Evolutionary conservation across 129 eudicot species (phyloP).

Genomic region (Mikania micrantha): DNA sequence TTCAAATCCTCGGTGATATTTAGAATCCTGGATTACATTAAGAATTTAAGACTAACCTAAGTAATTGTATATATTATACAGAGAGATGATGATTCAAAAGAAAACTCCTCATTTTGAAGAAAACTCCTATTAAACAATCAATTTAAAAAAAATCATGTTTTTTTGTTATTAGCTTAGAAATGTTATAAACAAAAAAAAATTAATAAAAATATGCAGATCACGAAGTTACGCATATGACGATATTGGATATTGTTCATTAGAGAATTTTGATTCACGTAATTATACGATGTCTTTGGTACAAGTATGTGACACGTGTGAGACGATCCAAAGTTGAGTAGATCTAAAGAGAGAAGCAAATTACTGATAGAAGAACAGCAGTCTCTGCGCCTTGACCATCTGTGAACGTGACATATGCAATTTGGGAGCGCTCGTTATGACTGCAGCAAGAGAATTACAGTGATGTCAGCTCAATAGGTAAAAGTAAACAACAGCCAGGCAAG

Average conservation of each 20-base stretch:
- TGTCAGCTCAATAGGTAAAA: neutral
- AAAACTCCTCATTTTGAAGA: too few relatives aligned
- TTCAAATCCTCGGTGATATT: neutral
- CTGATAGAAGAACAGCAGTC: constrained; percentile 96
- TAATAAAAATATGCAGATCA: too few relatives aligned
- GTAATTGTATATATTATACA: too few relatives aligned
- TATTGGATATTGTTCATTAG: neutral
- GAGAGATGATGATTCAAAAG: too few relatives aligned
- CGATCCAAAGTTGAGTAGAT: neutral
- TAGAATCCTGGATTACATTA: neutral
- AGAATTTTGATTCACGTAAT: neutral
- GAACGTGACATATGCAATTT: constrained; percentile 83
- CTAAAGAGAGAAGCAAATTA: constrained; percentile 22
- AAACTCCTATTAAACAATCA: too few relatives aligned
- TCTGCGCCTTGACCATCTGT: constrained; percentile 93
- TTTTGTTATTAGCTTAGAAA: too few relatives aligned
- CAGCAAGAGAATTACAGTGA: constrained; percentile 16
- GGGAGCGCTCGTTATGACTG: constrained; percentile 67
- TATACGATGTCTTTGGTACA: neutral
- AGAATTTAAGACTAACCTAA: neutral
- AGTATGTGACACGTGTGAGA: constrained; percentile 7
- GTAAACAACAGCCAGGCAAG: neutral
- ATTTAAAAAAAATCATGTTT: too few relatives aligned
- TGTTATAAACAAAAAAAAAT: too few relatives aligned
- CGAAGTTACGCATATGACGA: neutral